Base-by-base conservation (phyloP, 768 basidiomycete species). In the Collybia mongolica region DNA sequence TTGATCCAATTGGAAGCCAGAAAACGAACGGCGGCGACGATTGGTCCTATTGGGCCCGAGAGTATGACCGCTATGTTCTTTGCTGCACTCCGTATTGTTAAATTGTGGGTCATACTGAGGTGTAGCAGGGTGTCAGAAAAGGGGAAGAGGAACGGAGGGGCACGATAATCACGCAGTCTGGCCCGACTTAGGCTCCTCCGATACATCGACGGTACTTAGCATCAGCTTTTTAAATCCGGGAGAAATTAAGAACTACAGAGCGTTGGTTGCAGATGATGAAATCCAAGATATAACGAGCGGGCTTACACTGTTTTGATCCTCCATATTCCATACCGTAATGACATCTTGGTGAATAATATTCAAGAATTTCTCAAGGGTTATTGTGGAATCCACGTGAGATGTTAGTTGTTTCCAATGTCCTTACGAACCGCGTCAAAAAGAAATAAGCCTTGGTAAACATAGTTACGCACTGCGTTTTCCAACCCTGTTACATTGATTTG, bases 321-420 rank as follows among this genome's bases (percentile, higher is more conserved):
- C 36, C 41, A 67, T 63, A 52, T 66, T 67, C 62, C 62, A 63
- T 18, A 57, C 47, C 19, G 49, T 39, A 19, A 61, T 44, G 15
- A 64, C 61, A 38, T 64, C 62, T 11, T 42, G n/a, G 26, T 54
- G 53, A 45, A 54, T 51, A 28, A 45, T 43, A 22, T 39, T 46
- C 44, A 54, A 39, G 46, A 48, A 54, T 14, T 46, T 28, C 15
- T 46, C 26, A 18, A 54, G n/a, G 8, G 29, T 20, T 11, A 42
- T 35, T 14, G 24, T 35, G 15, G 36, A 50, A 6, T 37, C 36
- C 18, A 39, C 22, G 38, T 48, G 40, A 37, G 22, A 46, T 29
- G 42, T 36, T 9, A 51, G 19, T n/a, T 45, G 24, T 36, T 29
- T 37, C 53, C 53, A 54, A 29, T 54, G 49, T 3, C 37, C 53